A percentile compares a stretch with the other conserved stretches of the same genome.
These are phyloP conservation scores for Claviceps paspali DNA, from an alignment of 2,329 filamentous ascomycete species.

Conservation along the genomic window DNA sequence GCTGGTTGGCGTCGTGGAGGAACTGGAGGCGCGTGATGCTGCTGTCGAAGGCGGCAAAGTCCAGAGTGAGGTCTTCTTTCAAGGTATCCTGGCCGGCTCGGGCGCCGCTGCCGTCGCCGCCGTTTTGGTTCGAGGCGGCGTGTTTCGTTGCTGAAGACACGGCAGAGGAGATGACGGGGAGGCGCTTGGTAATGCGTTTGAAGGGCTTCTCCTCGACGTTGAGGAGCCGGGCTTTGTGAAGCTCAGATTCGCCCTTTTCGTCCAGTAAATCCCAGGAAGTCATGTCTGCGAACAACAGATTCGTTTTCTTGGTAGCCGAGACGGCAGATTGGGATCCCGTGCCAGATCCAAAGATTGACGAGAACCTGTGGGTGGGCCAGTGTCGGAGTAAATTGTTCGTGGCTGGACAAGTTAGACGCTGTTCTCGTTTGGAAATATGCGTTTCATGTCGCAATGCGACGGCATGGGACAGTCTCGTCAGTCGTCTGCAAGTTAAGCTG, in stretches of 20 bases:
- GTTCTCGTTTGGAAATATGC: background rate
- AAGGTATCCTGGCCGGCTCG: constrained; percentile 35
- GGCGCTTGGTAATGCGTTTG: constrained; percentile 70
- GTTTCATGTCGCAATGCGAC: background rate
- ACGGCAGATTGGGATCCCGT: no score
- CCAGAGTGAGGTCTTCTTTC: constrained; percentile 69
- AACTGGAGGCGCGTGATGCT: constrained; percentile 81
- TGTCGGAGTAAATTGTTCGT: no score
- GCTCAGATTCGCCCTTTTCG: constrained; percentile 62
- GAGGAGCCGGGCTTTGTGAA: constrained; percentile 76
- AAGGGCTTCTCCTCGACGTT: constrained; percentile 88
- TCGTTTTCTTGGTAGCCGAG: background rate
- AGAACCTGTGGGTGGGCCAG: no score
- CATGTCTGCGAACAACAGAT: constrained; percentile 14
- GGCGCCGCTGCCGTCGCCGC: constrained; percentile 19
- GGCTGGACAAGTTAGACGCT: no score
- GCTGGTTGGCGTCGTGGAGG: constrained; percentile 65
- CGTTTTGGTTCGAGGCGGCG: constrained; percentile 18
- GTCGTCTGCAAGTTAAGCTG: background rate
- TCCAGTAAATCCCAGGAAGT: constrained; percentile 52
- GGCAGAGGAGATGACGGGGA: constrained; percentile 53
- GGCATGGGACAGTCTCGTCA: background rate
- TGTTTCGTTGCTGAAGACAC: constrained; percentile 21
- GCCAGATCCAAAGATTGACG: no score
- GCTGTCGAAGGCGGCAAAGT: constrained; percentile 78